A percentile compares a stretch with the other conserved stretches of the same genome.
phyloP scores from a whole-genome alignment of 108 stramenopile genomes.

The Heterococcus sp. region DNA sequence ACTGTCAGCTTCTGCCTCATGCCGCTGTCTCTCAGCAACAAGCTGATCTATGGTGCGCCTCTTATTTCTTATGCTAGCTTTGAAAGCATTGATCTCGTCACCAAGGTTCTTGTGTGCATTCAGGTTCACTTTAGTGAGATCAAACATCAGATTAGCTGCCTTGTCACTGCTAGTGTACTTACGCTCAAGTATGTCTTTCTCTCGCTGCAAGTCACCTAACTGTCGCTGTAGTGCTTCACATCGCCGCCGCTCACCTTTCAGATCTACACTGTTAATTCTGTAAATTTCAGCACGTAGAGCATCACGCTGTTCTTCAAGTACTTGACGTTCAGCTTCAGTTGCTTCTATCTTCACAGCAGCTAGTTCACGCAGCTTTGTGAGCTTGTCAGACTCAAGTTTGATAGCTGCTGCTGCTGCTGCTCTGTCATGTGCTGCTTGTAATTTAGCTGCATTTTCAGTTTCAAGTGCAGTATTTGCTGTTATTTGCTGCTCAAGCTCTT shows the following conservation, averaged over 20 bases:
- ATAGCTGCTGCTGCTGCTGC: no score
- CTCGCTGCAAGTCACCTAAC: constrained; percentile 41
- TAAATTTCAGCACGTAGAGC: constrained; percentile 24
- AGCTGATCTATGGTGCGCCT: constrained; percentile 33
- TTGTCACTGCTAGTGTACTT: constrained; percentile 39
- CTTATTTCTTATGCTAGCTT: constrained; percentile 27
- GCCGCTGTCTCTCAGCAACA: constrained; percentile 39
- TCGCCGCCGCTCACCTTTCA: not conserved
- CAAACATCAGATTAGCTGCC: constrained; percentile 24
- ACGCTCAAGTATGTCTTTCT: constrained; percentile 55
- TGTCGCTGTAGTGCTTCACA: constrained; percentile 42
- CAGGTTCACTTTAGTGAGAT: constrained; percentile 44
- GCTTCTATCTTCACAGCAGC: constrained; percentile 39
- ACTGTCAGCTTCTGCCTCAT: constrained; percentile 50
- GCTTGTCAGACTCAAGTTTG: not conserved
- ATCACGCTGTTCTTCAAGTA: constrained; percentile 29
- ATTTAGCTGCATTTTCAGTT: not conserved
- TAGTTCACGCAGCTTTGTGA: not conserved
- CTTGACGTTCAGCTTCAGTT: constrained; percentile 18
- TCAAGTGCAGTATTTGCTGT: constrained; percentile 4
- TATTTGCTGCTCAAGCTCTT: constrained; percentile 43
- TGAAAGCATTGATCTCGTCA: constrained; percentile 49
- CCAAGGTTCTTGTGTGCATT: constrained; percentile 36
- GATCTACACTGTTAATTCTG: constrained; percentile 3
- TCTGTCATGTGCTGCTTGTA: no score